These are phyloP conservation scores for Neurospora sp. DNA, from an alignment of 2,329 filamentous ascomycete species.

Conservation along the genomic window DNA sequence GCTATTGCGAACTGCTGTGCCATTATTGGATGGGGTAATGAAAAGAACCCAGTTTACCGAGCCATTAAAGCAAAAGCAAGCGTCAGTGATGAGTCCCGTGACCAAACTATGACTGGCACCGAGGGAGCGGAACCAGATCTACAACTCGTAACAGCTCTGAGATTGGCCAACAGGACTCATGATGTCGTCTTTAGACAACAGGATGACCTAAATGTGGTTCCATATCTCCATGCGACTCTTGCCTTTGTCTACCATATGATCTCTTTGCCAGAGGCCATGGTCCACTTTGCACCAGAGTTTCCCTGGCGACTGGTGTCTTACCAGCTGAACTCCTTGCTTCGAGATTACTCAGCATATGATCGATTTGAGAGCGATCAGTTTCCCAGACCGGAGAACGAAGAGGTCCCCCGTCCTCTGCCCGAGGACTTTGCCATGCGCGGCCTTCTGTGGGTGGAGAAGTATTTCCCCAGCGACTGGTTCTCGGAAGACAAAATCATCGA, in stretches of 20 bases:
- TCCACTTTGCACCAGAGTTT: constrained; percentile 30
- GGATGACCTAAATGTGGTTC: constrained; percentile 48
- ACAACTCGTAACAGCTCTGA: constrained; percentile 17
- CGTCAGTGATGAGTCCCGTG: constrained; percentile 14
- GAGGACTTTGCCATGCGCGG: constrained; percentile 62
- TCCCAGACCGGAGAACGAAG: constrained; percentile 32
- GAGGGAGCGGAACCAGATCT: not conserved
- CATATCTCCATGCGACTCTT: constrained; percentile 53
- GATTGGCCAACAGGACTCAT: constrained; percentile 34
- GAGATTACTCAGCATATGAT: constrained; percentile 24
- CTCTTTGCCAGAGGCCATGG: constrained; percentile 30
- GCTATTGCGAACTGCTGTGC: constrained; percentile 45
- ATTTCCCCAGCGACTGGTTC: constrained; percentile 52
- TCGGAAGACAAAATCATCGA: constrained; percentile 46
- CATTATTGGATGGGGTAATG: constrained; percentile 42
- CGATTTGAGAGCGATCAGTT: constrained; percentile 35
- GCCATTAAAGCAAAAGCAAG: constrained; percentile 19
- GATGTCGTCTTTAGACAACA: constrained; percentile 38
- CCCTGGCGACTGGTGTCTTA: constrained; percentile 29
- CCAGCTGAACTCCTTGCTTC: constrained; percentile 28
- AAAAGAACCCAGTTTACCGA: constrained; percentile 36
- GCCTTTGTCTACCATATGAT: constrained; percentile 45
- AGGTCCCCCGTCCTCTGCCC: constrained; percentile 43
- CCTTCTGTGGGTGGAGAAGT: constrained; percentile 47
- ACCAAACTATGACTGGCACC: constrained; percentile 11